A percentile compares a stretch with the other conserved stretches of the same genome.
Conservation (phyloP, 202 grass and related monocot genomes). For the Saccharum hybrid region DNA sequence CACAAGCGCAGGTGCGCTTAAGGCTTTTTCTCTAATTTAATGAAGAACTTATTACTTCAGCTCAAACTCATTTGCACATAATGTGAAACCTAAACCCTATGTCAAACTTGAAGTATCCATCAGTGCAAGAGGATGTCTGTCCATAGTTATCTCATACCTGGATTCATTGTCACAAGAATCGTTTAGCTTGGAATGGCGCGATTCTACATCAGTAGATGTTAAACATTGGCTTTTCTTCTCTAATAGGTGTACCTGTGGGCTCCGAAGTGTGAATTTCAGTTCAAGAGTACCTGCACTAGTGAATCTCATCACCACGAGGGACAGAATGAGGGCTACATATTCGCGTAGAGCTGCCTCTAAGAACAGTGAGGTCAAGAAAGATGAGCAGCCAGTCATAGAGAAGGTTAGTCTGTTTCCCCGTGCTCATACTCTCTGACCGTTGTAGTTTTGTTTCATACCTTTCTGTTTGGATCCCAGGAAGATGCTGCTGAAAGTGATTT, state of each 20-base stretch:
- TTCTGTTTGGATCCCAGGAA: slow-evolving; percentile 50
- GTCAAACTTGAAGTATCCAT: background rate
- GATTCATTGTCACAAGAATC: slow-evolving; percentile 10
- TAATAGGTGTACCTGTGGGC: slow-evolving; percentile 40
- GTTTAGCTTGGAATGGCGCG: background rate
- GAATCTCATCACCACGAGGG: slow-evolving; percentile 49
- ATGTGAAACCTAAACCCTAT: slow-evolving; percentile 7
- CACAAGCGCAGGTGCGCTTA: background rate
- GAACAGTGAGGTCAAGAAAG: slow-evolving; percentile 47
- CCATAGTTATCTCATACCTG: background rate
- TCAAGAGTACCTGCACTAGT: slow-evolving; percentile 35
- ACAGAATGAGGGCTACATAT: slow-evolving; percentile 41
- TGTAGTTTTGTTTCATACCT: slow-evolving; percentile 13
- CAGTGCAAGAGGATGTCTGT: background rate
- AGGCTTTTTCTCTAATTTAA: background rate
- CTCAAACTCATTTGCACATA: background rate
- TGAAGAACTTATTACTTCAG: background rate
- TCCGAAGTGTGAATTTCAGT: slow-evolving; percentile 40
- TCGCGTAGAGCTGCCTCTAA: slow-evolving; percentile 53
- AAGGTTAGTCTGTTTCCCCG: slow-evolving; percentile 34
- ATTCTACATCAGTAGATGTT: background rate
- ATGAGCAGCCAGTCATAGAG: slow-evolving; percentile 21
- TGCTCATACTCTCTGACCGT: background rate
- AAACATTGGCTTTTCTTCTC: slow-evolving; percentile 19
- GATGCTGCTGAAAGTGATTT: slow-evolving; percentile 53